Conservation (phyloP, 176 grass and related monocot species). For the Hordeum marinum region DNA sequence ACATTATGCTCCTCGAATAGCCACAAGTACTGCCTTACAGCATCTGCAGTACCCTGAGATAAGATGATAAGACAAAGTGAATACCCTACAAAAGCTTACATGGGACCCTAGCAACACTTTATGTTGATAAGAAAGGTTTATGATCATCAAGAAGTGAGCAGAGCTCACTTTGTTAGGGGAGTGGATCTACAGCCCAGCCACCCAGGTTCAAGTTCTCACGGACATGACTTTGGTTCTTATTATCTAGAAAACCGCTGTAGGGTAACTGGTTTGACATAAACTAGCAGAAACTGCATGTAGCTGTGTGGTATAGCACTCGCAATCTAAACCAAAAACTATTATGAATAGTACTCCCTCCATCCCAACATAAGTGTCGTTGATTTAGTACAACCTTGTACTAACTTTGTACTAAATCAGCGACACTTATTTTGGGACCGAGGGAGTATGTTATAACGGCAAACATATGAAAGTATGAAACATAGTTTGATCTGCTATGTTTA, state of each 20-base stretch:
- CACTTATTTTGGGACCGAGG: too few relatives aligned
- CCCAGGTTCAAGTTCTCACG: too few relatives aligned
- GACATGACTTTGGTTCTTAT: too few relatives aligned
- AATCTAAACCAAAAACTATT: conserved; percentile 10
- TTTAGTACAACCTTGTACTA: too few relatives aligned
- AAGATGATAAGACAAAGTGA: conserved; percentile 23
- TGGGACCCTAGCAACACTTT: background rate
- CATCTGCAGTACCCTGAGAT: conserved; percentile 85
- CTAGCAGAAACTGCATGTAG: background rate
- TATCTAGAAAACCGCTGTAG: too few relatives aligned
- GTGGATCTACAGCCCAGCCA: too few relatives aligned
- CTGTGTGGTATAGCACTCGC: background rate
- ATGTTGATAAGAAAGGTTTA: background rate
- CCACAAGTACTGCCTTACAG: conserved; percentile 93
- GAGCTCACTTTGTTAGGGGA: too few relatives aligned
- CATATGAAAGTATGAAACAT: background rate
- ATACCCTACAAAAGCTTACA: conserved; percentile 9
- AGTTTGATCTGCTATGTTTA: background rate
- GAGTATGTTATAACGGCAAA: background rate
- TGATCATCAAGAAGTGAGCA: background rate
- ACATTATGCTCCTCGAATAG: conserved; percentile 97
- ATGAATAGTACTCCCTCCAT: background rate
- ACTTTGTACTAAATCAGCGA: too few relatives aligned
- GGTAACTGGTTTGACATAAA: background rate
- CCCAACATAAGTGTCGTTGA: too few relatives aligned